These are phyloP conservation scores for Xylaria arbuscula DNA, from an alignment of 2,329 filamentous ascomycete genomes.

Conservation along the genomic window DNA sequence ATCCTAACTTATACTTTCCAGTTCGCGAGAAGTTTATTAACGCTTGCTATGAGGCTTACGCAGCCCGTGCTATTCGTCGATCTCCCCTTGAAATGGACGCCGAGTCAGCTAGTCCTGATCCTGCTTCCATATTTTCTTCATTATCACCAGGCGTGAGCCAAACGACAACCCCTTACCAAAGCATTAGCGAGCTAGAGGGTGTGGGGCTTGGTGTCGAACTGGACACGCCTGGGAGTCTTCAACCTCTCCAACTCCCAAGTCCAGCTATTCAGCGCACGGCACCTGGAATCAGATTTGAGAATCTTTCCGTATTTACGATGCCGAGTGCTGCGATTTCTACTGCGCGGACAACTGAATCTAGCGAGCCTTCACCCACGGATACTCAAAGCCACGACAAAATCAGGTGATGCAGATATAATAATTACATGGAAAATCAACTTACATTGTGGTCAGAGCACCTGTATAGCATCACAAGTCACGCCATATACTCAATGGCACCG, in stretches of 20 bases:
- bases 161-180: constrained; percentile 20
- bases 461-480: neutral
- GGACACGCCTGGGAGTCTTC: neutral
- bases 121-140: constrained; percentile 19
- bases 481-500: neutral
- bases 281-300: constrained; percentile 14
- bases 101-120: constrained; percentile 10
- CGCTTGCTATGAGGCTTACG: constrained; percentile 42
- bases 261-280: constrained; percentile 22
- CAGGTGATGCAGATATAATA: neutral
- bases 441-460: neutral
- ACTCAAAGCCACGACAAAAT: neutral
- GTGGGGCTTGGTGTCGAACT: constrained; percentile 14
- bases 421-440: neutral
- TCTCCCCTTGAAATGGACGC: constrained; percentile 14
- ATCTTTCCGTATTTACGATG: constrained; percentile 8
- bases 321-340: constrained; percentile 4
- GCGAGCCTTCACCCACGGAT: constrained; percentile 22
- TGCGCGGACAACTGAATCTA: neutral
- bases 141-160: constrained; percentile 9
- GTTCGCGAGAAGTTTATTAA: constrained; percentile 43
- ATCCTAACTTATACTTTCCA: constrained; percentile 12
- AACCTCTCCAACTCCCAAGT: constrained; percentile 24
- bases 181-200: constrained; percentile 16
- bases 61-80: neutral